These are phyloP conservation scores for Cyclotella sp. DNA, from an alignment of 108 stramenopile genomes.

Conservation along the genomic window DNA sequence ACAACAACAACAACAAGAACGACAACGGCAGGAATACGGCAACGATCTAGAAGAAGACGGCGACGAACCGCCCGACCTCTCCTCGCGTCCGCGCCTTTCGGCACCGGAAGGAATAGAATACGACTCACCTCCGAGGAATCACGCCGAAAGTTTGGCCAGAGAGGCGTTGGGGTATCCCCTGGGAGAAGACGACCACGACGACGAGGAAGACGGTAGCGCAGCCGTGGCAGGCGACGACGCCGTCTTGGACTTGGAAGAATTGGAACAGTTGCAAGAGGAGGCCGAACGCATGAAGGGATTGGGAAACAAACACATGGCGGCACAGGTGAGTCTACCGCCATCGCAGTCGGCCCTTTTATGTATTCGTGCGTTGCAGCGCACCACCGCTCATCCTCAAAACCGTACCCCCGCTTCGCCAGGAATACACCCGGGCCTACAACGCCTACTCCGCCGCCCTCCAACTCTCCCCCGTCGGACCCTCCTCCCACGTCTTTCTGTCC, in stretches of 20 bases:
- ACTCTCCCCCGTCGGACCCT: conserved; percentile 85
- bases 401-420: conserved; percentile 31
- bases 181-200: background rate
- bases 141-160: too few species aligned
- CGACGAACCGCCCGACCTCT: background rate
- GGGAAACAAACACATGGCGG: conserved; percentile 92
- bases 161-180: too few species aligned
- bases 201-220: conserved; percentile 1
- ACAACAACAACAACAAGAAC: background rate
- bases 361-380: too few species aligned
- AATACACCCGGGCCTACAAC: conserved; percentile 88
- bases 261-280: conserved; percentile 83
- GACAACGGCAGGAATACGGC: background rate
- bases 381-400: too few species aligned
- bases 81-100: background rate
- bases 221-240: conserved; percentile 67
- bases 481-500: conserved; percentile 88
- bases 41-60: background rate
- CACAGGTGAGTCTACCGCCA: conserved; percentile 61
- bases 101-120: background rate
- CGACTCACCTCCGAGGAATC: too few species aligned
- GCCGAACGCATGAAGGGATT: conserved; percentile 89
- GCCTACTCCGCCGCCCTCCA: conserved; percentile 90
- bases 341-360: too few species aligned
- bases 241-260: conserved; percentile 77